phyloP scores from a whole-genome alignment of 2,329 filamentous ascomycete species.

The Penicillium fuscoglaucum region DNA sequence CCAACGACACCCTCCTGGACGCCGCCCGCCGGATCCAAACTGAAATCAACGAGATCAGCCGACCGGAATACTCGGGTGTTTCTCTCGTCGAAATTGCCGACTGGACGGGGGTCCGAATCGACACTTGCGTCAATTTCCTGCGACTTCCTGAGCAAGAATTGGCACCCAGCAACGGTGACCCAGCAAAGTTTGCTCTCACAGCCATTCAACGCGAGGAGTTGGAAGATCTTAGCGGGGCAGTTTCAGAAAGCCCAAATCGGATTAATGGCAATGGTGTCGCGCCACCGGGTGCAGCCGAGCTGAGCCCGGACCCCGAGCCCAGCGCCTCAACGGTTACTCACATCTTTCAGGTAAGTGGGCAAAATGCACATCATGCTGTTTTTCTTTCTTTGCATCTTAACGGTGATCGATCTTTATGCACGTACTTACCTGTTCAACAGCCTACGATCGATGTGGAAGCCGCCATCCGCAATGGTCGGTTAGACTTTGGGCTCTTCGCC shows the following conservation, averaged over 20 bases:
- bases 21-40: conserved; percentile 64
- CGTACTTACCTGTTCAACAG: conserved; percentile 20
- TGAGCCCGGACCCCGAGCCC: not conserved
- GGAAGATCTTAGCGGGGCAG: conserved; percentile 3
- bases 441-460: conserved; percentile 29
- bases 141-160: conserved; percentile 49
- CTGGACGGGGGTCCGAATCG: conserved; percentile 72
- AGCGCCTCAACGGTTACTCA: conserved; percentile 11
- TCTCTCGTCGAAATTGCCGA: conserved; percentile 68
- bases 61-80: conserved; percentile 55
- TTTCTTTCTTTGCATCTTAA: not conserved
- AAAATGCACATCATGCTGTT: conserved; percentile 9
- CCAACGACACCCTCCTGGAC: conserved; percentile 41
- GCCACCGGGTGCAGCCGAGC: conserved; percentile 8
- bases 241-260: not conserved
- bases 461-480: conserved; percentile 21
- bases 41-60: conserved; percentile 65
- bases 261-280: conserved; percentile 17
- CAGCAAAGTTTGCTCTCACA: conserved; percentile 8
- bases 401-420: conserved; percentile 15
- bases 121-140: conserved; percentile 81
- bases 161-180: conserved; percentile 1
- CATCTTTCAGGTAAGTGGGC: conserved; percentile 21
- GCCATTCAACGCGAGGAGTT: conserved; percentile 16
- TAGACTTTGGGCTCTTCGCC: conserved; percentile 28